These are phyloP conservation scores for Rhodotorula kratochvilovae DNA, from an alignment of 768 basidiomycete genomes.

Conservation along the genomic window DNA sequence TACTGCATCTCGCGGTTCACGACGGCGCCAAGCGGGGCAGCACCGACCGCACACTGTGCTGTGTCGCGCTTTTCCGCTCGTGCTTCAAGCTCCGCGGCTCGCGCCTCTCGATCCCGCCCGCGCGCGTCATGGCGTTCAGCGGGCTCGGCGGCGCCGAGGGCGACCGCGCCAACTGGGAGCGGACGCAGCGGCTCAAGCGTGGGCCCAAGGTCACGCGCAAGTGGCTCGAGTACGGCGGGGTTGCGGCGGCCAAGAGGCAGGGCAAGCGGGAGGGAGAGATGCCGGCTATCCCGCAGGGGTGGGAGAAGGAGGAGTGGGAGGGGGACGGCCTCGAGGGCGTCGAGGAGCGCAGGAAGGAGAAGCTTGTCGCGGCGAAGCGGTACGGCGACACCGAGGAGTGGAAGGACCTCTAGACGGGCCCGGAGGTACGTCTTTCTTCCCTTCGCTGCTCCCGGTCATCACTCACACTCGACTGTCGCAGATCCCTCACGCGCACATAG, in stretches of 20 bases:
- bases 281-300: constrained; percentile 21
- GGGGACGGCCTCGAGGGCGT: constrained; percentile 46
- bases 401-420: constrained; percentile 6
- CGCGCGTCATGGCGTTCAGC: constrained; percentile 33
- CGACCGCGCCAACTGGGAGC: constrained; percentile 37
- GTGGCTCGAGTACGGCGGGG: constrained; percentile 36
- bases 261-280: constrained; percentile 13
- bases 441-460: not conserved
- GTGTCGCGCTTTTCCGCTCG: constrained; percentile 25
- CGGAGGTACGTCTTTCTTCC: not conserved
- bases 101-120: constrained; percentile 37
- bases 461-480: not conserved
- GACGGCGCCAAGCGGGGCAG: constrained; percentile 18
- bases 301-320: constrained; percentile 12
- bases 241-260: constrained; percentile 7
- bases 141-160: constrained; percentile 35
- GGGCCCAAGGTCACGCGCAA: not conserved
- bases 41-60: constrained; percentile 27
- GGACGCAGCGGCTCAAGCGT: constrained; percentile 48
- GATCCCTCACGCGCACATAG: not conserved
- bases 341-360: constrained; percentile 27
- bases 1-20: constrained; percentile 36
- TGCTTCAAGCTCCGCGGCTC: constrained; percentile 58
- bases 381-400: constrained; percentile 12
- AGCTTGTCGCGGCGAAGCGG: constrained; percentile 3